Evolutionary conservation across 495 filamentous ascomycete genomes (phyloP), one percentile per base, ranked within the genome.

Genomic region (Penicillium canescens): DNA sequence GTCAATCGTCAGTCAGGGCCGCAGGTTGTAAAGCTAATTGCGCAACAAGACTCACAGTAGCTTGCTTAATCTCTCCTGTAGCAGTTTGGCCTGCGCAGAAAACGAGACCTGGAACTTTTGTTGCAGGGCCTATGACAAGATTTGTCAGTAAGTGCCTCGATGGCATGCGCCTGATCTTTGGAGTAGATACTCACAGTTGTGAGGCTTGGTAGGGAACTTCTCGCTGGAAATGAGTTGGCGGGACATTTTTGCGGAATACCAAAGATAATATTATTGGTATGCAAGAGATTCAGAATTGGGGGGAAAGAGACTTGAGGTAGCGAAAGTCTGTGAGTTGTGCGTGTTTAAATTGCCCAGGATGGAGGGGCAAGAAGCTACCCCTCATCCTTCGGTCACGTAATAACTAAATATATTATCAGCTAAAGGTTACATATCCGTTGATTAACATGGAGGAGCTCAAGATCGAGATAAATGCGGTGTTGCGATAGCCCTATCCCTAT

Each of bases 71-170:
- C 52, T 74, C 71, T 49, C 71, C 69, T 3, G 71, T 74, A 38
- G 71, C 71, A 31, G 69, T 72, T 52, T 74, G 70, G n/a, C 70
- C 70, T 9, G 70, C 70, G 36, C 64, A 68, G 57, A 73, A 73
- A 43, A 73, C 70, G 28, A 73, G 68, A 38, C 68, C 70, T 7
- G 70, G 70, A 14, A 73, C 67, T 52, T 73, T 73, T 14, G 61
- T 56, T 1, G 70, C 70, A 14, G 70, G 70, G 50, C 62, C 69
- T 72, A 16, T 4, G 2, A 38, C 10, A 38, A 39, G 46, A 36
- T 28, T 33, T 12, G 20, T 45, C 23, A 37, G 44, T 28, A 33
- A 16, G 11, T 16, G 23, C 4, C 3, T 26, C 37, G 2, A 36
- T 4, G 21, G 44, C 14, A 8, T 24, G 18, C 10, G 13, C 12